phyloP scores from a whole-genome alignment of 208 protist species.

The Histomonas meleagridis region DNA sequence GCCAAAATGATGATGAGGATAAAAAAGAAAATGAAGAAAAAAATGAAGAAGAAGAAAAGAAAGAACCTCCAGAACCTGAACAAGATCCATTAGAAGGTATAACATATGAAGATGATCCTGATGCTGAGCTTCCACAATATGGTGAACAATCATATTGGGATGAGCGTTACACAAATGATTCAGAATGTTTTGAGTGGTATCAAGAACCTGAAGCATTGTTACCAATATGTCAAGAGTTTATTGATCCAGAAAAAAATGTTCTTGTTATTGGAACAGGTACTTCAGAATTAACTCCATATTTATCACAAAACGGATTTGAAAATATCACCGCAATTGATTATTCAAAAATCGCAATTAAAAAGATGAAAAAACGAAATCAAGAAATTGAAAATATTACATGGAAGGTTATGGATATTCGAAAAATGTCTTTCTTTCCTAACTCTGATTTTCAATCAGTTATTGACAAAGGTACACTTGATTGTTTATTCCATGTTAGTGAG shows the following conservation, averaged over 20 bases:
- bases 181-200: background rate
- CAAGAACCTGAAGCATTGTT: background rate
- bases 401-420: background rate
- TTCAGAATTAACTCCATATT: background rate
- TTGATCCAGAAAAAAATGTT: background rate
- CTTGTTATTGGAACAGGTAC: slow-evolving; percentile 8
- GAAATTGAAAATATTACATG: background rate
- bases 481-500: background rate
- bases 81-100: slow-evolving; percentile 17
- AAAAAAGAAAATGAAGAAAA: background rate
- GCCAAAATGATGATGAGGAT: no score
- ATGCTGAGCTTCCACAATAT: background rate
- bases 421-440: background rate
- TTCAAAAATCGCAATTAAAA: background rate
- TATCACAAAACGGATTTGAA: background rate
- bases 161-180: background rate
- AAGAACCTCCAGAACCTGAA: slow-evolving; percentile 1
- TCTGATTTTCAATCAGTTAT: background rate
- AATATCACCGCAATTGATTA: background rate
- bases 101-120: background rate
- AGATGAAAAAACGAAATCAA: background rate
- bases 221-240: background rate
- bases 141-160: background rate
- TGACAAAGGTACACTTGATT: background rate
- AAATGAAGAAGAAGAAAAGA: background rate